These are phyloP conservation scores for Wakefieldia striispora DNA, from an alignment of 768 basidiomycete species.

Conservation along the genomic window DNA sequence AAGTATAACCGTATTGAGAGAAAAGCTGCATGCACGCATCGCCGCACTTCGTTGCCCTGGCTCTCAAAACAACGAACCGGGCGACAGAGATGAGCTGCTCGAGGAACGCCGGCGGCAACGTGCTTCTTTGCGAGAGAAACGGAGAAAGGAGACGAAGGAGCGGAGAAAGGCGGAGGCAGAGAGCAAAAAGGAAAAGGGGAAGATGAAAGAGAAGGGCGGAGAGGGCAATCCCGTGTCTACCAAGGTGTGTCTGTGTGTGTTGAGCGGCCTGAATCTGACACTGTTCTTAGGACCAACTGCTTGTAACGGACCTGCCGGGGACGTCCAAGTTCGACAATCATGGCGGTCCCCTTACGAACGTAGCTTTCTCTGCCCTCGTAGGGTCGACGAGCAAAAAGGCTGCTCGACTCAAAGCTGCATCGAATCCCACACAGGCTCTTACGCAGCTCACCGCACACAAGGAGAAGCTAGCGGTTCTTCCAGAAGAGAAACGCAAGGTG, in stretches of 20 bases:
- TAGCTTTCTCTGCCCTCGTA: conserved; percentile 66
- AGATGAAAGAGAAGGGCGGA: conserved; percentile 45
- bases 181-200: conserved; percentile 47
- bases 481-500: conserved; percentile 80
- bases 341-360: conserved; percentile 49
- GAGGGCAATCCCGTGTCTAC: conserved; percentile 43
- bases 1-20: conserved; percentile 62
- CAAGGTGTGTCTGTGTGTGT: conserved; percentile 44
- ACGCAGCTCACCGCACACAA: conserved; percentile 74
- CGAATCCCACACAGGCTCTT: conserved; percentile 86
- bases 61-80: conserved; percentile 39
- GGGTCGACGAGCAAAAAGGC: conserved; percentile 51
- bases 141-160: conserved; percentile 84
- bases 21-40: conserved; percentile 76
- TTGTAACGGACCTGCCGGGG: conserved; percentile 55
- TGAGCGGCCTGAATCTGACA: neutral
- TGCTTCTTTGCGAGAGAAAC: conserved; percentile 78
- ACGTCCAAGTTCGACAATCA: conserved; percentile 30
- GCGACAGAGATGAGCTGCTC: conserved; percentile 76
- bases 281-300: conserved; percentile 56
- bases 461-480: conserved; percentile 70
- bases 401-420: conserved; percentile 60
- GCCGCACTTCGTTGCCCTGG: conserved; percentile 56
- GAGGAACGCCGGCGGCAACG: conserved; percentile 76
- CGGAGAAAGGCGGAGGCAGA: conserved; percentile 70